phyloP scores from a whole-genome alignment of 176 grass and related monocot species.

The Puccinellia tenuiflora region DNA sequence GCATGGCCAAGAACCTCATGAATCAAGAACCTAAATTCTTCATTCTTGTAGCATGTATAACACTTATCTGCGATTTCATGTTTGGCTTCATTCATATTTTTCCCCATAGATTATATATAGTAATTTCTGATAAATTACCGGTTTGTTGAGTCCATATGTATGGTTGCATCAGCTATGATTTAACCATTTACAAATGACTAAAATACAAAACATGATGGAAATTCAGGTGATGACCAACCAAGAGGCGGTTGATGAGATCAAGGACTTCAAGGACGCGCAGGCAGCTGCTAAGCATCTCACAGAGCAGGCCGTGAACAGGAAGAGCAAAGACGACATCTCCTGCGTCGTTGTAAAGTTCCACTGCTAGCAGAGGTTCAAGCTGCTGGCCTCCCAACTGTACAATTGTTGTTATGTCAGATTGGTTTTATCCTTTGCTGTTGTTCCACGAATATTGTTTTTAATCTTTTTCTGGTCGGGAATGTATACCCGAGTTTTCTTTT shows the following conservation, averaged over 20 bases:
- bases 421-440: background rate
- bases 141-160: background rate
- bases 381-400: background rate
- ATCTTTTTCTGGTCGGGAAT: conserved; percentile 3
- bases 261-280: conserved; percentile 71
- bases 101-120: background rate
- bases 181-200: background rate
- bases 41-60: background rate
- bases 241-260: conserved; percentile 75
- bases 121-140: background rate
- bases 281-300: conserved; percentile 72
- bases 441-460: conserved; percentile 4
- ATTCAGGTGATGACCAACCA: conserved; percentile 87
- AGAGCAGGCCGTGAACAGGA: conserved; percentile 58
- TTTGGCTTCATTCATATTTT: background rate
- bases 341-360: conserved; percentile 71
- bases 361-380: conserved; percentile 26
- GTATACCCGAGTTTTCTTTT: too few species aligned
- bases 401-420: background rate
- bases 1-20: background rate
- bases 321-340: conserved; percentile 97
- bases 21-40: background rate
- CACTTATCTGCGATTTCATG: background rate
- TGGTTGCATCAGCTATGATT: background rate
- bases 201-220: background rate